Evolutionary conservation across 176 grass and related monocot species (phyloP), one percentile per base, ranked within the genome.

Genomic region (Leersia perrieri): DNA sequence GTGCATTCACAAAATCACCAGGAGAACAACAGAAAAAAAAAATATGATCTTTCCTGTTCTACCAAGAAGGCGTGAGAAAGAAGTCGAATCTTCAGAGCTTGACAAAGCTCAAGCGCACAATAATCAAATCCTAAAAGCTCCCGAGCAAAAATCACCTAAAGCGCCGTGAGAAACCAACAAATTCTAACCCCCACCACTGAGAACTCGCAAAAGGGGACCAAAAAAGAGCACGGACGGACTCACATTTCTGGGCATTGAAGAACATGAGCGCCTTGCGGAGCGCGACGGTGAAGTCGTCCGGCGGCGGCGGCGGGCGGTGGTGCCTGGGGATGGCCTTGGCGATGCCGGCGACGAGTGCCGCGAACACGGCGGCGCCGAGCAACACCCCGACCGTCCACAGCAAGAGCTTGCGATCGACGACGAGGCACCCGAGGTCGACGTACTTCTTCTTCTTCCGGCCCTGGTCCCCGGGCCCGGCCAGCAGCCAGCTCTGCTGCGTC

Each of bases 401-500:
- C 66, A 94, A 97, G 72, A 94, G 44, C 82, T 88, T 90, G 33
- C 85, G 87, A 89, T 92, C 94, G 74, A 97, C 86, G 77, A 97
- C 91, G 73, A 97, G 84, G 86, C 94, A 97, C 0, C 94, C 94
- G 66, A 97, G 76, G 88, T 97, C 94, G 51, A 97, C 87, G 82
- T 97, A 94, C 87, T 68, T 85, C 89, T 92, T 92, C 91, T 86
- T 90, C 91, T 80, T 91, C 81, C 88, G 89, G 25, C 68, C 91
- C 85, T 80, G 87, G 83, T 97, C 91, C 3, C 94, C 94, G 12
- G 94, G 94, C 67, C 85, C 91, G 1, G 94, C 91, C 5, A 97
- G 89, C 36, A 97, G 89, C 94, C 94, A 97, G 85, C 92, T 97
- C 83, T 97, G 94, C 85, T 97, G 94, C 73, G 94, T 97, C 87